Evolutionary conservation across 2,329 filamentous ascomycete species (phyloP).

Genomic region (Didymella exigua): DNA sequence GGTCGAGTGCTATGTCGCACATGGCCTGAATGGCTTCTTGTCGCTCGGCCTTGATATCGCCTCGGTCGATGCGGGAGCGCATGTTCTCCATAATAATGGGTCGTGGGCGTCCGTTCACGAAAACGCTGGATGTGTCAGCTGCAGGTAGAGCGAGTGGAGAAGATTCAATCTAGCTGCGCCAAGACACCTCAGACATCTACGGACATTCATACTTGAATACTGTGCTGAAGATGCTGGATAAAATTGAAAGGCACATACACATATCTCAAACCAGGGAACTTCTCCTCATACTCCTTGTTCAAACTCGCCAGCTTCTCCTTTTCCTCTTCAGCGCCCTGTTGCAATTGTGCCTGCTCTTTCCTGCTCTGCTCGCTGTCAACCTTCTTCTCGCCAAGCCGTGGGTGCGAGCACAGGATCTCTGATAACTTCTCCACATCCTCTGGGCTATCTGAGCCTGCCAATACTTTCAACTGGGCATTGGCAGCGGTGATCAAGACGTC

Average conservation of each 20-base stretch:
- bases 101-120: slow-evolving; percentile 81
- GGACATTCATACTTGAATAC: background rate
- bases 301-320: slow-evolving; percentile 63
- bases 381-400: slow-evolving; percentile 79
- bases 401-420: slow-evolving; percentile 78
- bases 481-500: slow-evolving; percentile 70
- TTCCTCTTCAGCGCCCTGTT: slow-evolving; percentile 59
- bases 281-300: slow-evolving; percentile 80
- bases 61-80: slow-evolving; percentile 71
- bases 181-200: background rate
- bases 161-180: background rate
- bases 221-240: background rate
- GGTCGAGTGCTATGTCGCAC: slow-evolving; percentile 86
- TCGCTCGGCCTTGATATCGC: slow-evolving; percentile 70
- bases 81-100: slow-evolving; percentile 82
- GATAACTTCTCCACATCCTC: slow-evolving; percentile 66
- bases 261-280: slow-evolving; percentile 82
- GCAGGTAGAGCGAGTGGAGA: background rate
- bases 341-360: slow-evolving; percentile 81
- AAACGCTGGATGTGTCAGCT: slow-evolving; percentile 61
- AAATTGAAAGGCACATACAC: slow-evolving; percentile 56
- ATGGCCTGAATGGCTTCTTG: slow-evolving; percentile 82
- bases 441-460: slow-evolving; percentile 41
- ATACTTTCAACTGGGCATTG: slow-evolving; percentile 62
- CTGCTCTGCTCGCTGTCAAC: slow-evolving; percentile 80